Percentiles rank a stretch among this genome's conserved stretches.
phyloP scores from a whole-genome alignment of 805 yeast species.

The Metschnikowia hibisci region DNA sequence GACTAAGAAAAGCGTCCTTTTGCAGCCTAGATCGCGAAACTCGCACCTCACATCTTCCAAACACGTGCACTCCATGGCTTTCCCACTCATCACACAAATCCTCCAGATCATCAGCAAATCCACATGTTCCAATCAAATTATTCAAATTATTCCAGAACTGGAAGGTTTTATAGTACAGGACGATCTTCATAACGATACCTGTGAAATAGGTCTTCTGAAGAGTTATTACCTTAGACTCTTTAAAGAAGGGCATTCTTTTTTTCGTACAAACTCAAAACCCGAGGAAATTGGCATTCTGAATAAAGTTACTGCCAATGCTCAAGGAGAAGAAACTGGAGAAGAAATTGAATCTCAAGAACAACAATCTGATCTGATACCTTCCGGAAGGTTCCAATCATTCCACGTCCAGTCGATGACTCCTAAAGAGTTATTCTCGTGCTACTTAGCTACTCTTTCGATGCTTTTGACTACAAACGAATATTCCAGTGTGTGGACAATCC shows the following conservation, averaged over 20 bases:
- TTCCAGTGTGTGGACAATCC: slow-evolving; percentile 28
- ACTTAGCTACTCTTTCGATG: slow-evolving; percentile 32
- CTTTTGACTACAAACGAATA: slow-evolving; percentile 39
- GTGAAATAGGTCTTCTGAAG: slow-evolving; percentile 34
- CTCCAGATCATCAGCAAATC: slow-evolving; percentile 4
- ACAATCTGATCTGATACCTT: too few relatives aligned
- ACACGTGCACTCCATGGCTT: slow-evolving; percentile 3
- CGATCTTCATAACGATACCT: slow-evolving; percentile 8
- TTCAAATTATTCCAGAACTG: slow-evolving; percentile 10
- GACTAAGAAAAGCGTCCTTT: not conserved
- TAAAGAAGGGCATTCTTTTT: slow-evolving; percentile 26
- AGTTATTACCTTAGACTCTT: slow-evolving; percentile 27
- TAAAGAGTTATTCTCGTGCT: slow-evolving; percentile 8
- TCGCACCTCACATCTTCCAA: not conserved
- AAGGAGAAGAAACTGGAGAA: too few relatives aligned
- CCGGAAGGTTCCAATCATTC: slow-evolving; percentile 1
- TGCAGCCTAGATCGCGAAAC: not conserved
- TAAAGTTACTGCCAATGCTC: too few relatives aligned
- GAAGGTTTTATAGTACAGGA: not conserved
- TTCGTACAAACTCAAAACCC: slow-evolving; percentile 7
- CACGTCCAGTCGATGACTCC: not conserved
- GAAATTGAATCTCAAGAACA: too few relatives aligned
- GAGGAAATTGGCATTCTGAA: too few relatives aligned
- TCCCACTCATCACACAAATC: slow-evolving; percentile 5
- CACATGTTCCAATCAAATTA: not conserved